Percentiles rank a stretch among this genome's conserved stretches.
Evolutionary conservation across 176 grass and related monocot genomes (phyloP).

Genomic region (Elaeis guineensis): DNA sequence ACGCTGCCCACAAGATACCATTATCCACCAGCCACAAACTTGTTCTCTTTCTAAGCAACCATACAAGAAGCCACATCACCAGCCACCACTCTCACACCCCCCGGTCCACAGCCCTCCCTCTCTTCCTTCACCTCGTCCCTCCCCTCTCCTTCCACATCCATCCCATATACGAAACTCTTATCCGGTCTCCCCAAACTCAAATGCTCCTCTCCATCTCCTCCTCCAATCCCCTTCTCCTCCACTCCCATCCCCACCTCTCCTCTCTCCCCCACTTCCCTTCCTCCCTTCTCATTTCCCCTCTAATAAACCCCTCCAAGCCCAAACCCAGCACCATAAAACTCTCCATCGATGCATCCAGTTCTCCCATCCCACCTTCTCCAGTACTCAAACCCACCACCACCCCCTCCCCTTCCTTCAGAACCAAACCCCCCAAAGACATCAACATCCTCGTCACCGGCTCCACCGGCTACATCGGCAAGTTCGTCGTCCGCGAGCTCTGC

Average conservation of each 20-base stretch:
- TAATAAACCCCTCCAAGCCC: slow-evolving; percentile 3
- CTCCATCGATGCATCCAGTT: slow-evolving; percentile 4
- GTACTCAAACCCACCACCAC: not conserved
- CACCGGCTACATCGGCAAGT: slow-evolving; percentile 79
- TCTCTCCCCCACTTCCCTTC: not conserved
- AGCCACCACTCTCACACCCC: too few relatives aligned
- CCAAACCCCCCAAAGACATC: slow-evolving; percentile 32
- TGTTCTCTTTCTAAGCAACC: too few relatives aligned
- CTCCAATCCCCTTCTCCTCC: slow-evolving; percentile 21
- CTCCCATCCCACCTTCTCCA: slow-evolving; percentile 10
- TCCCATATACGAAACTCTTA: too few relatives aligned
- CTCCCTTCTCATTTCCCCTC: slow-evolving; percentile 15
- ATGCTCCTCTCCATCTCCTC: slow-evolving; percentile 25
- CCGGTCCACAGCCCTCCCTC: too few relatives aligned
- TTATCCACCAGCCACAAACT: too few relatives aligned
- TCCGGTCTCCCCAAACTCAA: too few relatives aligned
- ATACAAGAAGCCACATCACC: too few relatives aligned
- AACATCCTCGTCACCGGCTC: slow-evolving; percentile 77
- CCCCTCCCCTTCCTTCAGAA: slow-evolving; percentile 36
- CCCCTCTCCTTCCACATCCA: too few relatives aligned
- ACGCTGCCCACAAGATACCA: too few relatives aligned
- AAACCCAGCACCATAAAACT: not conserved
- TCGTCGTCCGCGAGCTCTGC: slow-evolving; percentile 67
- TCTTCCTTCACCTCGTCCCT: too few relatives aligned
- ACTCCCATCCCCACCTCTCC: not conserved